Conservation (phyloP, 2,329 filamentous ascomycete species). For the Ascochyta fabae region DNA sequence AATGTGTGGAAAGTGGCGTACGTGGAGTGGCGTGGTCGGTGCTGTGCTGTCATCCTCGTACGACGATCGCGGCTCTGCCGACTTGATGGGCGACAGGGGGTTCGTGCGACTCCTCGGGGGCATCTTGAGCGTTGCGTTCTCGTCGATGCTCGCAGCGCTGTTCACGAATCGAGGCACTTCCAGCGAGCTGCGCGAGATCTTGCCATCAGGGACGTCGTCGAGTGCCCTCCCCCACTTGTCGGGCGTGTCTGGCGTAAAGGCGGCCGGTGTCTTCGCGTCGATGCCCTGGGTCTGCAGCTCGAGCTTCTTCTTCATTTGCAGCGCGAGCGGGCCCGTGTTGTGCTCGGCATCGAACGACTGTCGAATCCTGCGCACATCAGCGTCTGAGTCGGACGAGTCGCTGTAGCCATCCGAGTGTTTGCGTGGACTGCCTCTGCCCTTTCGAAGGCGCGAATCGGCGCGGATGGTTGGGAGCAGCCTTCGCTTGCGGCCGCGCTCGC, state of each 20-base stretch:
- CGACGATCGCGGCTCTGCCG: constrained; percentile 47
- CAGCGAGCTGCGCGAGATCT: constrained; percentile 30
- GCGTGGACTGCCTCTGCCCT: constrained; percentile 10
- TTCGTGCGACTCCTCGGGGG: constrained; percentile 28
- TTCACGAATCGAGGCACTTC: constrained; percentile 32
- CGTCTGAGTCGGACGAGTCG: constrained; percentile 49
- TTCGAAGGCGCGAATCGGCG: constrained; percentile 39
- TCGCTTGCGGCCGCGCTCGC: constrained; percentile 48
- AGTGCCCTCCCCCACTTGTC: constrained; percentile 47
- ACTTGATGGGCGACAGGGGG: constrained; percentile 26
- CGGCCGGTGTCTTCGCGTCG: constrained; percentile 45
- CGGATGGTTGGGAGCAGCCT: constrained; percentile 42
- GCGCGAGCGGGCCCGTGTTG: constrained; percentile 56
- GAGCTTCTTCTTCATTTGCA: constrained; percentile 54
- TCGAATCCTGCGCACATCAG: constrained; percentile 59
- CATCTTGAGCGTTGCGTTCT: constrained; percentile 28
- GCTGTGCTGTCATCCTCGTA: constrained; percentile 49
- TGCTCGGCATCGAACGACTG: constrained; percentile 54
- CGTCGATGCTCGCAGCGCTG: constrained; percentile 26
- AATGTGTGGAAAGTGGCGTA: constrained; percentile 41
- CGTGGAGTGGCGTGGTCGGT: constrained; percentile 46
- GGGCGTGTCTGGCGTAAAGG: constrained; percentile 52
- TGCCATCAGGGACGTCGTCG: constrained; percentile 26
- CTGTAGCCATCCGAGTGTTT: constrained; percentile 34
- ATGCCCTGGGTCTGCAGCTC: constrained; percentile 51